A percentile compares a stretch with the other conserved stretches of the same genome.
Conservation (phyloP, 192 early-diverging fungal species). For the Coemansia sp. region DNA sequence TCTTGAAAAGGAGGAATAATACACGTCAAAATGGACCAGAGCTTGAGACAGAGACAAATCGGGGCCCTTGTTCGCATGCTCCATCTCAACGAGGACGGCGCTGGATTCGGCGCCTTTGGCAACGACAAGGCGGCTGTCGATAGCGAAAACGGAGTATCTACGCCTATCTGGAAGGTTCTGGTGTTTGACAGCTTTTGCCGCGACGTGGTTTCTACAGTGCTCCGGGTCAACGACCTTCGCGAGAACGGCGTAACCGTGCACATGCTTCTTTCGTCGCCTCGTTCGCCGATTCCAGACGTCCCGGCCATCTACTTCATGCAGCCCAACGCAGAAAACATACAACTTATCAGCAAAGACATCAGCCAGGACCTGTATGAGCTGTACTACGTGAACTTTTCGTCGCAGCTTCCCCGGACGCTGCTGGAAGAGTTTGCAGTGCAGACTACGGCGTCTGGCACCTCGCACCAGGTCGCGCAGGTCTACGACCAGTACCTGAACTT, state of each 20-base stretch:
- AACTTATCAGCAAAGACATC: constrained; percentile 79
- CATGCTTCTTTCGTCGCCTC: constrained; percentile 81
- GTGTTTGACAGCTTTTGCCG: constrained; percentile 91
- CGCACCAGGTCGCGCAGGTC: constrained; percentile 79
- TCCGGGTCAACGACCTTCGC: constrained; percentile 93
- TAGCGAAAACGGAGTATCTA: constrained; percentile 11
- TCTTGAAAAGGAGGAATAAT: background rate
- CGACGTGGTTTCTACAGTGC: constrained; percentile 94
- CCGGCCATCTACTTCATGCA: constrained; percentile 96
- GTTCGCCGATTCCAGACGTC: constrained; percentile 90
- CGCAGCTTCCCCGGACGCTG: constrained; percentile 77
- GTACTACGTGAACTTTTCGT: constrained; percentile 95
- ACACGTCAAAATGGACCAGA: constrained; percentile 21
- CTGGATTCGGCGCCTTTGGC: constrained; percentile 33
- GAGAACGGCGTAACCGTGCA: constrained; percentile 96
- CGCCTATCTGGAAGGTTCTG: constrained; percentile 93
- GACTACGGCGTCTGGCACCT: constrained; percentile 70
- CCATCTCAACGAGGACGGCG: constrained; percentile 69
- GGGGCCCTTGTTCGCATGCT: constrained; percentile 80
- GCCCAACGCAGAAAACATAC: constrained; percentile 84
- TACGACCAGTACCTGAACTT: constrained; percentile 99
- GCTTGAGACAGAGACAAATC: constrained; percentile 62
- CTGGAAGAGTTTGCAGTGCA: constrained; percentile 91
- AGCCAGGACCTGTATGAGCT: constrained; percentile 87
- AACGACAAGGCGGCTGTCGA: constrained; percentile 3